Conservation (phyloP, 1,284 basidiomycete species). For the Sporisorium iseilematis-ciliati region DNA sequence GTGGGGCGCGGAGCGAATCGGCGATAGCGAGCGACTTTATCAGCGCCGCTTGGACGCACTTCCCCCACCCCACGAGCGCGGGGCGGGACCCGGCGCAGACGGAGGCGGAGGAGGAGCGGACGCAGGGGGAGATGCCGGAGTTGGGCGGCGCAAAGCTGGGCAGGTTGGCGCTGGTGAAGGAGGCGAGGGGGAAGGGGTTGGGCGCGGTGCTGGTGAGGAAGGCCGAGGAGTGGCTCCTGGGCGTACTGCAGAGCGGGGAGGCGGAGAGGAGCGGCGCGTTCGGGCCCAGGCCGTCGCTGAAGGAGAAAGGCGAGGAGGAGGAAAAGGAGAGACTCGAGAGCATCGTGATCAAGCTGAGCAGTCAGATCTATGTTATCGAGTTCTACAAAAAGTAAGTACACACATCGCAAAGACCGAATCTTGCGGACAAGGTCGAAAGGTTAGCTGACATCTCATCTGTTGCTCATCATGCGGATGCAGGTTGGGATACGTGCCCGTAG, state of each 20-base stretch:
- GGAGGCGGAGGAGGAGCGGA: constrained; percentile 27
- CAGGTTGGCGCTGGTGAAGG: constrained; percentile 39
- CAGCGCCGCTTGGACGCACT: constrained; percentile 27
- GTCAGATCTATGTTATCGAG: constrained; percentile 43
- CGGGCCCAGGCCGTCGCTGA: constrained; percentile 21
- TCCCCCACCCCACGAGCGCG: not conserved
- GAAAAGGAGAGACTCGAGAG: constrained; percentile 20
- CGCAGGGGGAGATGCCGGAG: constrained; percentile 15
- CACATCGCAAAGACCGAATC: no score
- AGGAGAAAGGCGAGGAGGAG: constrained; percentile 1
- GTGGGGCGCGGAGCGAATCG: constrained; percentile 31
- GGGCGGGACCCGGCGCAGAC: constrained; percentile 34
- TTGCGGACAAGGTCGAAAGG: no score
- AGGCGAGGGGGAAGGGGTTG: constrained; percentile 44
- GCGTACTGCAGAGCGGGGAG: constrained; percentile 9
- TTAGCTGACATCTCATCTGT: not conserved
- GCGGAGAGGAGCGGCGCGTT: constrained; percentile 35
- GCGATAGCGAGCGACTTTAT: constrained; percentile 43
- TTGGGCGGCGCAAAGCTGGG: constrained; percentile 47
- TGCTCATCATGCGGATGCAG: constrained; percentile 10
- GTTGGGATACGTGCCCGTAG: constrained; percentile 40
- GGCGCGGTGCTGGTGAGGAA: constrained; percentile 33
- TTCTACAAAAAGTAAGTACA: constrained; percentile 50
- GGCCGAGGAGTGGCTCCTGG: constrained; percentile 40
- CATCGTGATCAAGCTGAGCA: constrained; percentile 54